A percentile compares a stretch with the other conserved stretches of the same genome.
phyloP scores from a whole-genome alignment of 1,284 basidiomycete species.

The Tetrapyrgos nigripes region DNA sequence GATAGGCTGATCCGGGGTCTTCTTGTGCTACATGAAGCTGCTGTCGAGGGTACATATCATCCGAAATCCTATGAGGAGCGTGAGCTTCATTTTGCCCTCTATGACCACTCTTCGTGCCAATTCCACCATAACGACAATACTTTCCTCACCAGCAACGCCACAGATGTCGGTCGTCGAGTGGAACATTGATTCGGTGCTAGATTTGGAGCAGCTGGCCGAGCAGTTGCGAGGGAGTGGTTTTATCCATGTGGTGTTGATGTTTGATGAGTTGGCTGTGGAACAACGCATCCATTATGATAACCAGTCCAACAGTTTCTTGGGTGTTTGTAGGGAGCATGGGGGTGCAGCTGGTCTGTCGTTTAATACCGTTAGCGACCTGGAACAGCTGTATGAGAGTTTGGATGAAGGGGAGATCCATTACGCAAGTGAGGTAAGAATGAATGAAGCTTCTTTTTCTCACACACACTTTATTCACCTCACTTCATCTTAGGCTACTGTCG shows the following conservation, averaged over 20 bases:
- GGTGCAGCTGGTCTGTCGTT: conserved; percentile 22
- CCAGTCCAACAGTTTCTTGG: conserved; percentile 31
- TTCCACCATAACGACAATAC: conserved; percentile 19
- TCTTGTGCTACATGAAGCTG: neutral
- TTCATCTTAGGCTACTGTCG: neutral
- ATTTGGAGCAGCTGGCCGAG: neutral
- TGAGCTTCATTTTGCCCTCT: conserved; percentile 14
- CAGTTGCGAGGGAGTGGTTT: neutral
- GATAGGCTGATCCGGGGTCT: conserved; percentile 7
- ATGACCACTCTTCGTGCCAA: conserved; percentile 19
- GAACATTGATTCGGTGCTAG: conserved; percentile 17
- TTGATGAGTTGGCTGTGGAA: conserved; percentile 35
- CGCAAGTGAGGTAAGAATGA: conserved; percentile 31
- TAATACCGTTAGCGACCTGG: conserved; percentile 25
- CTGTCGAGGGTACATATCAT: neutral
- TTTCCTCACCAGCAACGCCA: conserved; percentile 25
- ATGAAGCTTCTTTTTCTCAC: neutral
- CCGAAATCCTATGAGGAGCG: neutral
- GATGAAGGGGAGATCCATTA: conserved; percentile 31
- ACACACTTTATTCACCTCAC: neutral
- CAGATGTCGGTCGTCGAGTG: conserved; percentile 18
- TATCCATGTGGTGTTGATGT: conserved; percentile 28
- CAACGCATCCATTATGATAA: no score
- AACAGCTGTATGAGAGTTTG: conserved; percentile 28
- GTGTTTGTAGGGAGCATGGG: conserved; percentile 36